Percentiles rank a stretch among this genome's conserved stretches.
phyloP scores from a whole-genome alignment of 768 basidiomycete genomes.

The Tricholoma bakamatsutake region DNA sequence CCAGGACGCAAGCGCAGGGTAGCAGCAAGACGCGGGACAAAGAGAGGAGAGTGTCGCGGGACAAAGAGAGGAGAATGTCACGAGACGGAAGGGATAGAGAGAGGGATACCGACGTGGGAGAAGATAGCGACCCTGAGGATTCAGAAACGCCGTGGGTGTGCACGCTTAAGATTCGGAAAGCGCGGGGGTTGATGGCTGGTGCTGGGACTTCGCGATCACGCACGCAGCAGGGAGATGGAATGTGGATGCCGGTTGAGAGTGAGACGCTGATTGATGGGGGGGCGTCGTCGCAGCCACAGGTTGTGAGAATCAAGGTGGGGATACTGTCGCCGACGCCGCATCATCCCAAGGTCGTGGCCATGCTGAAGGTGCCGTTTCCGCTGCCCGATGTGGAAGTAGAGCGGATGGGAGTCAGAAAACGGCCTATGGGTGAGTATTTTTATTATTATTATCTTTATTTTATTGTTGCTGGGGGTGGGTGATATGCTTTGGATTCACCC shows the following conservation, averaged over 20 bases:
- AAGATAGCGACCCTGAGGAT: conserved; percentile 93
- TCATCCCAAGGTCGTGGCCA: conserved; percentile 90
- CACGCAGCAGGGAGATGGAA: conserved; percentile 4
- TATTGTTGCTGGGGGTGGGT: neutral
- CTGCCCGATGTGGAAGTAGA: conserved; percentile 79
- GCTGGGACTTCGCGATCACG: conserved; percentile 11
- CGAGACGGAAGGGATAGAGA: conserved; percentile 6
- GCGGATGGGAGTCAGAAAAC: conserved; percentile 43
- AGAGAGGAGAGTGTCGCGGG: neutral
- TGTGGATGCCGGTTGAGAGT: conserved; percentile 5
- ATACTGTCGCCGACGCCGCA: conserved; percentile 90
- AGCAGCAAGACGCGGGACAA: neutral
- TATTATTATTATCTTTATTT: neutral
- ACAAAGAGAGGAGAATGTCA: neutral
- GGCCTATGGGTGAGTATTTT: conserved; percentile 32
- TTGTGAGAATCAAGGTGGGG: conserved; percentile 61
- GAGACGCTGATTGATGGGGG: neutral
- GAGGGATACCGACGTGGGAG: conserved; percentile 42
- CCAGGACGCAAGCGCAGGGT: neutral
- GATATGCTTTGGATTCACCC: too few relatives aligned
- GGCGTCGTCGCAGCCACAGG: conserved; percentile 19
- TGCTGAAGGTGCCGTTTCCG: conserved; percentile 88
- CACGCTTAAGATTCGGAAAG: conserved; percentile 59
- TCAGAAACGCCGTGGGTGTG: conserved; percentile 97
- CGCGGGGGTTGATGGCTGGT: conserved; percentile 9